Conservation (phyloP, 805 yeast species). For the Candida argentea region DNA sequence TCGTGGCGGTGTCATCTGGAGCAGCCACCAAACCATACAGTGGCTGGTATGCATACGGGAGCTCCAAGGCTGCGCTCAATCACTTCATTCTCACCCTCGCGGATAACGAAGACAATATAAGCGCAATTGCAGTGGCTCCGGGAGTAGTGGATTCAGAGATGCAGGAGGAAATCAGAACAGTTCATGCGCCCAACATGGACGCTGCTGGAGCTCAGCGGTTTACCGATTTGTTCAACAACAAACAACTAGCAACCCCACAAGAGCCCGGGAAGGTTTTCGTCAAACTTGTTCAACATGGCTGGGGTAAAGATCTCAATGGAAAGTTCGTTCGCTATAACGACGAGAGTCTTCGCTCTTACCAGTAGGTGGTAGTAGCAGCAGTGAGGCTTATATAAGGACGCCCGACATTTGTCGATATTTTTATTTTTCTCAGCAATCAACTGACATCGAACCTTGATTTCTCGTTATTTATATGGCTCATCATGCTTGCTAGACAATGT, state of each 20-base stretch:
- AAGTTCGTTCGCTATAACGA: constrained; percentile 55
- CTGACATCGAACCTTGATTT: no score
- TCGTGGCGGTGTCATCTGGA: constrained; percentile 83
- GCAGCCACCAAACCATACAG: constrained; percentile 54
- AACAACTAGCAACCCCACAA: constrained; percentile 53
- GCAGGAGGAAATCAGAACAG: constrained; percentile 74
- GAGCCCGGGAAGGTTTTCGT: constrained; percentile 68
- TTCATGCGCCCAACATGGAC: constrained; percentile 50
- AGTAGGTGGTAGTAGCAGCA: no score
- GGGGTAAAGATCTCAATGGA: constrained; percentile 53
- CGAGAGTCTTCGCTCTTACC: constrained; percentile 6
- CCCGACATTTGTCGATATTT: no score
- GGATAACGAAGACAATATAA: constrained; percentile 51
- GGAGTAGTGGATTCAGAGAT: constrained; percentile 90
- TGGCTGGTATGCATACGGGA: constrained; percentile 90
- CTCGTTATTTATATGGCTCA: no score
- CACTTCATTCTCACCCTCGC: constrained; percentile 61
- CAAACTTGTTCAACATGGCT: constrained; percentile 52
- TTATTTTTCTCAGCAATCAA: no score
- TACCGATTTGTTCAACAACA: constrained; percentile 46
- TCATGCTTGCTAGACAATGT: no score
- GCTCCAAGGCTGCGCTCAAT: constrained; percentile 86
- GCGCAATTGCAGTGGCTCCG: constrained; percentile 72
- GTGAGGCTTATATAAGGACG: no score
- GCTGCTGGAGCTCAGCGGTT: constrained; percentile 51